These are phyloP conservation scores for Scytalidium sp. DNA, from an alignment of 2,329 filamentous ascomycete genomes.

Conservation along the genomic window DNA sequence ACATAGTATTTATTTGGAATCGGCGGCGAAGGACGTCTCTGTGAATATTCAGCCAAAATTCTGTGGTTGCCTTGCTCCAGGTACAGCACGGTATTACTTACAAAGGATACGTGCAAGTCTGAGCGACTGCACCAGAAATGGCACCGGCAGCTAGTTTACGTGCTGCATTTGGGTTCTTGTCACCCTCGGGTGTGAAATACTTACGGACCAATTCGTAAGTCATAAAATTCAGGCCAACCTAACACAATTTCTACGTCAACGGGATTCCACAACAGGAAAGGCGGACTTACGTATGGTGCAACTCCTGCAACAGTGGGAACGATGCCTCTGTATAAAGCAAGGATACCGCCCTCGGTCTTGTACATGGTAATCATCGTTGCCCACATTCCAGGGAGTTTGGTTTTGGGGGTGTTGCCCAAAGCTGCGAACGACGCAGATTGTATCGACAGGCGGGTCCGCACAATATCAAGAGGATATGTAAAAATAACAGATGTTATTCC, in stretches of 20 bases:
- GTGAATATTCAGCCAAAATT: conserved; percentile 20
- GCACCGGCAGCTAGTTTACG: conserved; percentile 89
- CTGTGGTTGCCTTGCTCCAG: not conserved
- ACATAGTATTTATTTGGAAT: conserved; percentile 99
- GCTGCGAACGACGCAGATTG: conserved; percentile 93
- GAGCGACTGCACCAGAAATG: conserved; percentile 91
- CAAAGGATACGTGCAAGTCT: conserved; percentile 98
- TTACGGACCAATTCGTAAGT: conserved; percentile 87
- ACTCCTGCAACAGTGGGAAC: conserved; percentile 92
- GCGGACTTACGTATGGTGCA: conserved; percentile 73
- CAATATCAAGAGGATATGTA: conserved; percentile 97
- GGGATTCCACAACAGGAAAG: conserved; percentile 4
- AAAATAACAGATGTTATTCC: conserved; percentile 93
- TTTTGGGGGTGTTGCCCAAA: conserved; percentile 58
- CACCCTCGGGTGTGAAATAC: conserved; percentile 82
- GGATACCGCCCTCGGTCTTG: conserved; percentile 79
- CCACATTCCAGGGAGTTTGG: conserved; percentile 88
- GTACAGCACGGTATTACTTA: conserved; percentile 48
- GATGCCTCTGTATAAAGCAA: conserved; percentile 90
- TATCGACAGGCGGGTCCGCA: conserved; percentile 91
- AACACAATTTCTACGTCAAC: not conserved
- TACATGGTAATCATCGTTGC: conserved; percentile 81
- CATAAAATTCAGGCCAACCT: conserved; percentile 98
- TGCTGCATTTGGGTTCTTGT: conserved; percentile 73
- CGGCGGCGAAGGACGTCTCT: conserved; percentile 89